phyloP scores from a whole-genome alignment of 192 early-diverging fungal species.

The Physocladia obscura region DNA sequence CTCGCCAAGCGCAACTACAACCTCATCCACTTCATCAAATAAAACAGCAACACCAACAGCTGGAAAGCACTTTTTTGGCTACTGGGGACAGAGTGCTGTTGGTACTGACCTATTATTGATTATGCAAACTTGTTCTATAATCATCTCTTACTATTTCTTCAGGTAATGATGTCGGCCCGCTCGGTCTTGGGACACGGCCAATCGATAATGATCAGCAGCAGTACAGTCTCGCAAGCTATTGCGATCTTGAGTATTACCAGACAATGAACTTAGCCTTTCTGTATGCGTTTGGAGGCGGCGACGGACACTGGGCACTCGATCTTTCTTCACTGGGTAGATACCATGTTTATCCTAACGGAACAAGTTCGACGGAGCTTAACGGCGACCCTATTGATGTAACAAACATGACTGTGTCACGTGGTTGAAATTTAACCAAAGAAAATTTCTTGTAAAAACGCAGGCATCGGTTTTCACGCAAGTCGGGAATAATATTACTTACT shows the following conservation, averaged over 20 bases:
- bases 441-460: background rate
- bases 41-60: background rate
- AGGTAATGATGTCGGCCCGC: conserved; percentile 19
- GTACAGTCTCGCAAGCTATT: background rate
- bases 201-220: background rate
- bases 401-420: background rate
- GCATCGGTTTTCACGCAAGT: background rate
- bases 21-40: background rate
- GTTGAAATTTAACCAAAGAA: background rate
- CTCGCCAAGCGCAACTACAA: background rate
- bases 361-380: background rate
- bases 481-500: conserved; percentile 7
- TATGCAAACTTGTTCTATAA: background rate
- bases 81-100: conserved; percentile 8
- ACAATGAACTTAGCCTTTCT: conserved; percentile 21
- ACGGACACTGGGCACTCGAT: conserved; percentile 14
- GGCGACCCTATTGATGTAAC: conserved; percentile 1
- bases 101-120: background rate
- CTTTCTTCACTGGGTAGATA: conserved; percentile 1
- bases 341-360: background rate
- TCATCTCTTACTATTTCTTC: background rate
- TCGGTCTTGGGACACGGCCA: background rate
- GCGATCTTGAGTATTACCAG: conserved; percentile 13
- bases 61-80: background rate
- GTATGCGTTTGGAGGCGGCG: conserved; percentile 15